These are phyloP conservation scores for Diaporthe citrichinensis DNA, from an alignment of 2,329 filamentous ascomycete genomes.

Conservation along the genomic window DNA sequence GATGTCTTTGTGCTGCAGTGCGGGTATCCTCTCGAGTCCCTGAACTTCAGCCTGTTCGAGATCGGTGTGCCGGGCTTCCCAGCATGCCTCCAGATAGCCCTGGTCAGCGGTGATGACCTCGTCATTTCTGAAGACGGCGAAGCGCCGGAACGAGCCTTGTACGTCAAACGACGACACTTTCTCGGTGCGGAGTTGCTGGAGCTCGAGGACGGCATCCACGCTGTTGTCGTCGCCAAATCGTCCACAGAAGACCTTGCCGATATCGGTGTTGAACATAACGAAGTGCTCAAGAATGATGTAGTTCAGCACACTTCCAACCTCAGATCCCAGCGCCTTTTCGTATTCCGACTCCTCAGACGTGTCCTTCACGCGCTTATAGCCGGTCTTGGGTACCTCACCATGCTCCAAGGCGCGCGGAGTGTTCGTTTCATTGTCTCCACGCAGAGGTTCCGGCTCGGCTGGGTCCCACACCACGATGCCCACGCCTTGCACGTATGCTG, in stretches of 20 bases:
- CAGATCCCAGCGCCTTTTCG: background rate
- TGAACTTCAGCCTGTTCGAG: constrained; percentile 1
- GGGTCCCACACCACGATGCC: constrained; percentile 13
- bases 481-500: constrained; percentile 5
- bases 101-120: constrained; percentile 6
- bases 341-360: background rate
- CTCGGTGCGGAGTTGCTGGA: background rate
- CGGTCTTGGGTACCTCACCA: background rate
- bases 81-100: constrained; percentile 1
- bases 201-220: constrained; percentile 2
- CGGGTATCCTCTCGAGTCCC: background rate
- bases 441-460: background rate
- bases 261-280: constrained; percentile 6
- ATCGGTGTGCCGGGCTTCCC: constrained; percentile 1
- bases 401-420: background rate
- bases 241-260: constrained; percentile 9
- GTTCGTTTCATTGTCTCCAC: background rate
- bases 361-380: constrained; percentile 8
- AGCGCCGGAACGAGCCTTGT: constrained; percentile 17
- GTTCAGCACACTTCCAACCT: constrained; percentile 8
- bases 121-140: constrained; percentile 2
- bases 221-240: background rate
- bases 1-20: constrained; percentile 17
- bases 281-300: constrained; percentile 9
- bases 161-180: background rate